Conservation (phyloP, 768 basidiomycete species). For the Mycena alexandri region DNA sequence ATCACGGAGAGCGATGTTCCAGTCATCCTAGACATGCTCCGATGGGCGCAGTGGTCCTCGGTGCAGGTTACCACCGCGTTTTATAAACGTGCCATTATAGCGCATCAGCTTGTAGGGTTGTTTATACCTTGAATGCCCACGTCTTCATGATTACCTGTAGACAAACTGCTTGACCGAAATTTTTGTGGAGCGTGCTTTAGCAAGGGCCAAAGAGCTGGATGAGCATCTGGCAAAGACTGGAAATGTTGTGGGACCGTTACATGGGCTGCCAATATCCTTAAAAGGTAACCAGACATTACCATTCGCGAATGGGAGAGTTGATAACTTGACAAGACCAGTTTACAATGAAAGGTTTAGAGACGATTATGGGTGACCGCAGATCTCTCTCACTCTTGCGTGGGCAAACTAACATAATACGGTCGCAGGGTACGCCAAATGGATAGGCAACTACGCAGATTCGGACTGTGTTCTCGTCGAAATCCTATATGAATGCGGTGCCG, state of each 20-base stretch:
- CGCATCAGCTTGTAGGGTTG: slow-evolving; percentile 70
- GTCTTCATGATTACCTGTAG: slow-evolving; percentile 31
- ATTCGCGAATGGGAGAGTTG: neutral
- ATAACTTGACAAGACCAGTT: slow-evolving; percentile 61
- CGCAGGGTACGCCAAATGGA: slow-evolving; percentile 66
- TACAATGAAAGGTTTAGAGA: slow-evolving; percentile 71
- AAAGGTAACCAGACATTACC: slow-evolving; percentile 44
- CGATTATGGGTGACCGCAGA: slow-evolving; percentile 47
- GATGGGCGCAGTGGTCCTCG: slow-evolving; percentile 62
- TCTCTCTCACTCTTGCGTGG: neutral
- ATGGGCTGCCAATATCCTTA: slow-evolving; percentile 62
- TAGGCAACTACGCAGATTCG: slow-evolving; percentile 59
- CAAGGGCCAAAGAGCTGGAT: slow-evolving; percentile 64
- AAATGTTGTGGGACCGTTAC: slow-evolving; percentile 61
- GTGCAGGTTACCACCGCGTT: slow-evolving; percentile 72
- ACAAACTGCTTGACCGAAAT: slow-evolving; percentile 72
- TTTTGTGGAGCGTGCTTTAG: slow-evolving; percentile 64
- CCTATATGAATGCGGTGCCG: slow-evolving; percentile 67
- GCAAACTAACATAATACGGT: neutral
- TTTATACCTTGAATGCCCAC: neutral
- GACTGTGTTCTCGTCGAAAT: slow-evolving; percentile 68
- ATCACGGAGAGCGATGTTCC: slow-evolving; percentile 69
- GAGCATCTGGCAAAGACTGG: slow-evolving; percentile 59
- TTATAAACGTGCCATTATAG: slow-evolving; percentile 75
- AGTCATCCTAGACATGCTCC: slow-evolving; percentile 60